Conservation (phyloP, 1,139 yeast genomes). For the Candida gigantensis region DNA sequence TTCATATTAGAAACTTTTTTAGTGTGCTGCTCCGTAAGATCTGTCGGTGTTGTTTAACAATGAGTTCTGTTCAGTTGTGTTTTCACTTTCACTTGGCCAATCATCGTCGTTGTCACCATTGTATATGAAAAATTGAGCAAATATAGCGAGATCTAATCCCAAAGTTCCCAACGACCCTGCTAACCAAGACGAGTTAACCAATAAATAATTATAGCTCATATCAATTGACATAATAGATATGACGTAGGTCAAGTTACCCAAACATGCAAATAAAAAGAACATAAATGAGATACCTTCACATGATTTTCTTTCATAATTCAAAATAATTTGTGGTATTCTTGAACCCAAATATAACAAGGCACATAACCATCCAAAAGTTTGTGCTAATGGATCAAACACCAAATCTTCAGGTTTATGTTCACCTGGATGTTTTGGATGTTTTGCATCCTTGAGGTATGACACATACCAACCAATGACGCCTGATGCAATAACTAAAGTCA, state of each 20-base stretch:
- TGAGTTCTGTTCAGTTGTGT: constrained; percentile 11
- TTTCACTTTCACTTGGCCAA: constrained; percentile 9
- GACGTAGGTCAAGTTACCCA: constrained; percentile 89
- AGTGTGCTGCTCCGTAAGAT: constrained; percentile 11
- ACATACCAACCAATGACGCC: constrained; percentile 89
- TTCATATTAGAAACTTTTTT: too few species aligned
- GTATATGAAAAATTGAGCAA: constrained; percentile 83
- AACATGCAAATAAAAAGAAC: constrained; percentile 89
- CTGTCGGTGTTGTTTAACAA: constrained; percentile 9
- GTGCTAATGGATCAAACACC: constrained; percentile 76
- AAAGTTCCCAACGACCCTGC: constrained; percentile 91
- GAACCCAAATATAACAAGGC: constrained; percentile 86
- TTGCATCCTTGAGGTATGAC: constrained; percentile 46
- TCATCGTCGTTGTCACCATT: constrained; percentile 35
- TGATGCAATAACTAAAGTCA: constrained; percentile 65
- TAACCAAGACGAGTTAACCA: constrained; percentile 89
- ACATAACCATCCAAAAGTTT: constrained; percentile 88
- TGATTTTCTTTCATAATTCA: constrained; percentile 81
- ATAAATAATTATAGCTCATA: constrained; percentile 63
- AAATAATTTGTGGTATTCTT: constrained; percentile 81
- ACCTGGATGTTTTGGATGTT: constrained; percentile 30
- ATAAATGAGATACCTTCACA: constrained; percentile 92
- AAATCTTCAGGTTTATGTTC: constrained; percentile 35
- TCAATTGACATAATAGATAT: constrained; percentile 80
- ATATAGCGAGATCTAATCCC: constrained; percentile 78